A percentile compares a stretch with the other conserved stretches of the same genome.
Evolutionary conservation across 306 rosid genomes (phyloP).

Genomic region (Malus orientalis): DNA sequence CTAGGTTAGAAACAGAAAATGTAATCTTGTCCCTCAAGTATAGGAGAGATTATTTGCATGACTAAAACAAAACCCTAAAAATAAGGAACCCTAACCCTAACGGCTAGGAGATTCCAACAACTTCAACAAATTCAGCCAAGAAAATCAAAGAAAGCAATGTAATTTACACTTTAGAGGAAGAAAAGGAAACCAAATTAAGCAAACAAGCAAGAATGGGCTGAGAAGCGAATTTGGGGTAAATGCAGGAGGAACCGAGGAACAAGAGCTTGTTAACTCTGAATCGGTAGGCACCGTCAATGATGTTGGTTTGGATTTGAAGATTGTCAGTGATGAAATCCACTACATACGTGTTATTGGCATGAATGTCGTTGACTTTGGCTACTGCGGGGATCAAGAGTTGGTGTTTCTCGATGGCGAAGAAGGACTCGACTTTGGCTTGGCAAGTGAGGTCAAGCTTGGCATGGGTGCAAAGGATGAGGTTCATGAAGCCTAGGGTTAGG

Average conservation of each 20-base stretch:
- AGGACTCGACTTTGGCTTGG: constrained; percentile 73
- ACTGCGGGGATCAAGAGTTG: constrained; percentile 71
- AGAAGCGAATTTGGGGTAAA: constrained; percentile 89
- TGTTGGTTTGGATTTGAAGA: constrained; percentile 87
- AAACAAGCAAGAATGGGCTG: constrained; percentile 46
- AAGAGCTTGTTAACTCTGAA: constrained; percentile 63
- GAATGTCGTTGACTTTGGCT: constrained; percentile 95
- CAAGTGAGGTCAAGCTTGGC: constrained; percentile 75
- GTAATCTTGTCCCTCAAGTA: no score
- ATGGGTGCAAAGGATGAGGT: constrained; percentile 58
- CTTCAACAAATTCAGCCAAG: no score
- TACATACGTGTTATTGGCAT: constrained; percentile 67
- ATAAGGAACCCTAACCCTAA: no score
- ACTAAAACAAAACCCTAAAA: no score
- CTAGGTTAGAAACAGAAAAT: no score
- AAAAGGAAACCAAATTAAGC: not conserved
- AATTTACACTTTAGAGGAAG: not conserved
- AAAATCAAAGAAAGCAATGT: not conserved
- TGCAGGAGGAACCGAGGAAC: constrained; percentile 85
- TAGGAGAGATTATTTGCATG: no score
- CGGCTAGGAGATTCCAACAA: no score
- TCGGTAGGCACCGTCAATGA: constrained; percentile 62
- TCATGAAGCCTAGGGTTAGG: constrained; percentile 53
- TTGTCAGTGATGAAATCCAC: constrained; percentile 78
- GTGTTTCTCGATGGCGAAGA: constrained; percentile 65